These are phyloP conservation scores for Hyphopichia khmerensis DNA, from an alignment of 1,139 yeast genomes.

Conservation along the genomic window DNA sequence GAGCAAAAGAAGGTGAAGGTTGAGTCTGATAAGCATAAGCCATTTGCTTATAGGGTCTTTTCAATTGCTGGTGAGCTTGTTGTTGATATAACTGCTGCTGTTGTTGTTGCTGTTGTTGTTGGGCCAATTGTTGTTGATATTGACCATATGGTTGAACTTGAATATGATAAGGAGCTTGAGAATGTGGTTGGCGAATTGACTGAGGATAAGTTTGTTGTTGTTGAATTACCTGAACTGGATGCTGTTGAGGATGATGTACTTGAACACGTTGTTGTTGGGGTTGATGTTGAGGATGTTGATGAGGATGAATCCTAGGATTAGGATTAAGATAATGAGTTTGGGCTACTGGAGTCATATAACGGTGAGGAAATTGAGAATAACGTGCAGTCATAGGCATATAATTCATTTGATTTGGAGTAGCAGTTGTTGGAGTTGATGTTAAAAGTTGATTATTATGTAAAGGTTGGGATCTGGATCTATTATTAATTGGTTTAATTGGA, in stretches of 20 bases:
- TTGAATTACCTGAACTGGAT: slow-evolving; percentile 1
- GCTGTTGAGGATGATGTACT: neutral
- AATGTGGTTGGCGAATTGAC: neutral
- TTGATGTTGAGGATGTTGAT: neutral
- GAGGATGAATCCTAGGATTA: neutral
- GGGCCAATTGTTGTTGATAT: slow-evolving; percentile 6
- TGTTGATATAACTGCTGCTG: neutral
- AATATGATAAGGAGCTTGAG: slow-evolving; percentile 7
- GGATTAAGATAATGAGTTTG: neutral
- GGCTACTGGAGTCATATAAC: neutral
- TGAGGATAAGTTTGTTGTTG: neutral
- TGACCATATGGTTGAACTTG: slow-evolving; percentile 9
- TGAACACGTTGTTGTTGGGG: slow-evolving; percentile 4
- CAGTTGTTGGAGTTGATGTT: neutral
- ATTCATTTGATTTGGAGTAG: neutral
- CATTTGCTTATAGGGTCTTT: neutral
- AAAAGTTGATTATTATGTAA: neutral
- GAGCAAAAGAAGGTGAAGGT: neutral
- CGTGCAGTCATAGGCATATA: slow-evolving; percentile 1
- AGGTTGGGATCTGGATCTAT: neutral
- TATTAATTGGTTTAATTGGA: slow-evolving; percentile 29
- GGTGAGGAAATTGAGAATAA: slow-evolving; percentile 2
- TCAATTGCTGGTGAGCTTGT: neutral
- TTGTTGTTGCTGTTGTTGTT: slow-evolving; percentile 1
- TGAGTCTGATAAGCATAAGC: neutral